Conservation (phyloP, 495 filamentous ascomycete species). For the Bacidia rubella region DNA sequence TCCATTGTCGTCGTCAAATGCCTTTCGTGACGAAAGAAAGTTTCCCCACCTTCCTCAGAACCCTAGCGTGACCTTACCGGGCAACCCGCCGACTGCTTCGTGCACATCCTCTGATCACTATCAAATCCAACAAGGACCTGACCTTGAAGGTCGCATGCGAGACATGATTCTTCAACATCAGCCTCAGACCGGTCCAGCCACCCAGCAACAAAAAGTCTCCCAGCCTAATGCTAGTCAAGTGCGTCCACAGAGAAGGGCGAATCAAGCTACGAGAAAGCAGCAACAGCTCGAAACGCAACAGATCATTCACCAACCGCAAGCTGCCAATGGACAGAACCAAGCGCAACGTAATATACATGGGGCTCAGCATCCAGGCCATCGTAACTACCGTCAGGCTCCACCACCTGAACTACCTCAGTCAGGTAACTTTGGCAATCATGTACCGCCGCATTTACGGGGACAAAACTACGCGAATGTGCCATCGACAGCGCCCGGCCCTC, state of each 20-base stretch:
- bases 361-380: neutral
- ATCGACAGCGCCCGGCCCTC: neutral
- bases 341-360: neutral
- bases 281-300: neutral
- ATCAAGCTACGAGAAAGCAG: neutral
- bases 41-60: too few relatives aligned
- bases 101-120: too few relatives aligned
- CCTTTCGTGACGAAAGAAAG: neutral
- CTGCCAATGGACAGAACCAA: neutral
- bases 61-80: too few relatives aligned
- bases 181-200: neutral
- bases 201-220: neutral
- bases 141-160: conserved; percentile 30
- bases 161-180: conserved; percentile 31
- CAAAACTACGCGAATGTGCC: neutral
- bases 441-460: neutral
- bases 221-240: neutral
- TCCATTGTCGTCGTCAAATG: too few relatives aligned
- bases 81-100: too few relatives aligned
- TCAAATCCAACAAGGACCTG: neutral
- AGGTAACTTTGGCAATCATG: neutral
- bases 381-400: neutral
- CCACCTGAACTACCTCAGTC: neutral
- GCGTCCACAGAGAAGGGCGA: neutral
- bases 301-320: neutral